A percentile compares a stretch with the other conserved stretches of the same genome.
Conservation (phyloP, 768 basidiomycete species). For the Termitomyces sp. region DNA sequence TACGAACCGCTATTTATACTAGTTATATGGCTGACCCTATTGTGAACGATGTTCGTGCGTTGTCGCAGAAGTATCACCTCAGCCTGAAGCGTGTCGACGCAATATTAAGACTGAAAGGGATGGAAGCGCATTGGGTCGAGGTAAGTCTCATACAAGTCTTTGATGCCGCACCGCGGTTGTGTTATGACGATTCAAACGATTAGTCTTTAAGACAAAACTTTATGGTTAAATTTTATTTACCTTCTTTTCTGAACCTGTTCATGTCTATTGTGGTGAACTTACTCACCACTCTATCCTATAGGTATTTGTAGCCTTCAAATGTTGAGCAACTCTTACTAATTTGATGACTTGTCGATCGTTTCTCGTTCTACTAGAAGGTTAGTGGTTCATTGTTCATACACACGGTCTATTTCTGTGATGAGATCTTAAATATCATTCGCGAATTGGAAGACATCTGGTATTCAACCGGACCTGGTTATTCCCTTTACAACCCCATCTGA, state of each 20-base stretch:
- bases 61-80: conserved; percentile 61
- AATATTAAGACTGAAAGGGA: conserved; percentile 75
- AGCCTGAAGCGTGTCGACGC: conserved; percentile 82
- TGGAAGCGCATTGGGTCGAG: conserved; percentile 71
- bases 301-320: conserved; percentile 14
- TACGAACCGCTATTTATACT: conserved; percentile 55
- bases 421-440: conserved; percentile 64
- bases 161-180: conserved; percentile 11
- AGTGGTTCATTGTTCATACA: conserved; percentile 18
- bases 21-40: conserved; percentile 58
- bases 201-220: conserved; percentile 84
- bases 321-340: conserved; percentile 13
- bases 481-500: conserved; percentile 75
- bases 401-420: conserved; percentile 36
- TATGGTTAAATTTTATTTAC: conserved; percentile 5
- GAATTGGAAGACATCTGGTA: conserved; percentile 57
- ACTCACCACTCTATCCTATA: conserved; percentile 15
- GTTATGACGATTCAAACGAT: conserved; percentile 69
- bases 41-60: conserved; percentile 49
- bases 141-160: conserved; percentile 36
- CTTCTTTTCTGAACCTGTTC: not conserved
- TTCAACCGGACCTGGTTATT: conserved; percentile 57
- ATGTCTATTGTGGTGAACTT: not conserved
- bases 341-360: not conserved
- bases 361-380: conserved; percentile 31